Evolutionary conservation across 768 basidiomycete genomes (phyloP).

Genomic region (Candolleomyces aberdarensis): DNA sequence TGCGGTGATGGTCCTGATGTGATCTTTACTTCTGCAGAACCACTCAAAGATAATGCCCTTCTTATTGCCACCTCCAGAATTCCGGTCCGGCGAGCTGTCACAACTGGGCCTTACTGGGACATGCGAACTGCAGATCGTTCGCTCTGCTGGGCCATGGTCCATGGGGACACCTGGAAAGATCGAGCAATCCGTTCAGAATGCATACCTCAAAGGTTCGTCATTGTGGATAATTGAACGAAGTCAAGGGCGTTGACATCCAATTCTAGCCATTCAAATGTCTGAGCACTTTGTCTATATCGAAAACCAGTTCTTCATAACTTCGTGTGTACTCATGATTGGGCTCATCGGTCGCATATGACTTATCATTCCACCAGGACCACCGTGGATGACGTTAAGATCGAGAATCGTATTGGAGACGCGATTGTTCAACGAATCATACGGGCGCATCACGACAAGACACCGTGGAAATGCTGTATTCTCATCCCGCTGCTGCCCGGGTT

Average conservation of each 20-base stretch:
- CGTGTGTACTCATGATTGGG: slow-evolving; percentile 43
- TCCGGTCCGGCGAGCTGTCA: slow-evolving; percentile 73
- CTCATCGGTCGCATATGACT: too few species aligned
- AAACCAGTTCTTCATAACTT: slow-evolving; percentile 90
- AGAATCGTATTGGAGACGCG: slow-evolving; percentile 94
- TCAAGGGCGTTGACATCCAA: not conserved
- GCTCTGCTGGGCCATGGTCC: slow-evolving; percentile 95
- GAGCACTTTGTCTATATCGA: slow-evolving; percentile 99
- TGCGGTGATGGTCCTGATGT: not conserved
- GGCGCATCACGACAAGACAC: slow-evolving; percentile 74
- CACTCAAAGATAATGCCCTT: slow-evolving; percentile 93
- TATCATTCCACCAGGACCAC: slow-evolving; percentile 51
- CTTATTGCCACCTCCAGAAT: slow-evolving; percentile 90
- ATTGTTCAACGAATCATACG: slow-evolving; percentile 87
- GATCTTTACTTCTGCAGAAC: slow-evolving; percentile 49
- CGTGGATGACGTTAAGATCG: slow-evolving; percentile 80
- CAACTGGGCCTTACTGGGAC: slow-evolving; percentile 87
- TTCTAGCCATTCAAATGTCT: slow-evolving; percentile 83
- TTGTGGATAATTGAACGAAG: not conserved
- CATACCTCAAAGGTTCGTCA: slow-evolving; percentile 76
- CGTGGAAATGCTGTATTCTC: slow-evolving; percentile 91
- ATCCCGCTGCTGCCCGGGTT: slow-evolving; percentile 94
- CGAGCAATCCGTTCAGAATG: slow-evolving; percentile 93
- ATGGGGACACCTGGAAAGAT: slow-evolving; percentile 81
- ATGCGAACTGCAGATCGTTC: slow-evolving; percentile 95